Base-by-base conservation (phyloP, 805 yeast species). In the Ogataea nitratoaversa region DNA sequence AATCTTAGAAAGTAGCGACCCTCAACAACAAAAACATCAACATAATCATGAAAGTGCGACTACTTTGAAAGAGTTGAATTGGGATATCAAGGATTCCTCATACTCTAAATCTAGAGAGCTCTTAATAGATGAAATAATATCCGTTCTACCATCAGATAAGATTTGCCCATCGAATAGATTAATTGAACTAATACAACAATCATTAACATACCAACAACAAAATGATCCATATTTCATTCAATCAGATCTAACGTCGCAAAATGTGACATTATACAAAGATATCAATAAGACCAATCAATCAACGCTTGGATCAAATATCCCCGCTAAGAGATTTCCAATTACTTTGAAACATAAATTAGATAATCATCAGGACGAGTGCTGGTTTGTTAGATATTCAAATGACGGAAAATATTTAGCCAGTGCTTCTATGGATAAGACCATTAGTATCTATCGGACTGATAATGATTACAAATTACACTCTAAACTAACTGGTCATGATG, bases 301-400 rank as follows among this genome's bases (percentile, higher is more conserved):
- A 36, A 8, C 16, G n/a, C n/a, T n/a, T n/a, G 8, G 23, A 31
- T 36, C 32, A 35, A 8, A 11, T 23, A 23, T 11, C 8, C 11
- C 25, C 8, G 8, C 11, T 19, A 37, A 34, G 14, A 29, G 32
- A 8, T 41, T 57, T 44, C 87, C 88, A 1, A 68, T 68, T 17
- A 64, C 63, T 3, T 59, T 74, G 3, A 54, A 74, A 11, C 68
- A 70, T 41, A 68, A 72, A 0, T 60, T 84, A 6, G 48, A 62
- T 1, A 66, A 70, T 32, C 93, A 85, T 53, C 59, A 65, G 1
- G 78, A 82, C 54, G 95, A 90, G 58, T 91, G 87, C 11, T 90
- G 97, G 97, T 83, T 71, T 55, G 70, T 84, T 12, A 75, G 76
- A 42, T 89, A 86, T 55, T 82, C 93, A 5, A 84, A 88, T 34